phyloP scores from a whole-genome alignment of 805 yeast species.

The Starmerella sp. region DNA sequence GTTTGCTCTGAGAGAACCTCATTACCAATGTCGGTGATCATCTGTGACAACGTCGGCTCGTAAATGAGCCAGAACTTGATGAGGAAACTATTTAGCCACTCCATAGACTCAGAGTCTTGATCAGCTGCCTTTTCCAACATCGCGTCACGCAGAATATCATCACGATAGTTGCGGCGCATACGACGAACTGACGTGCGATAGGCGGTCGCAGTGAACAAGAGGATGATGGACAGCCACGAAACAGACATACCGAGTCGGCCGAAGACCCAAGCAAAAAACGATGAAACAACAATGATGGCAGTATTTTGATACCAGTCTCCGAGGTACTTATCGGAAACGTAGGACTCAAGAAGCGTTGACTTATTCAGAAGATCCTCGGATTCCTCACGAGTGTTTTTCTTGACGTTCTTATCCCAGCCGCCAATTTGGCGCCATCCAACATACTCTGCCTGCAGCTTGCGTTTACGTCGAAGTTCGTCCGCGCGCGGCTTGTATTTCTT shows the following conservation, averaged over 20 bases:
- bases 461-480: constrained; percentile 34
- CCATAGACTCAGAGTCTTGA: constrained; percentile 84
- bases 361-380: constrained; percentile 62
- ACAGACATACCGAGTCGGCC: constrained; percentile 70
- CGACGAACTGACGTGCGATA: constrained; percentile 78
- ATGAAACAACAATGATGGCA: constrained; percentile 58
- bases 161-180: constrained; percentile 63
- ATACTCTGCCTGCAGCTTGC: constrained; percentile 47
- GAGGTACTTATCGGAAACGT: constrained; percentile 61
- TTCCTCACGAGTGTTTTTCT: constrained; percentile 32
- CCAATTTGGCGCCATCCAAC: constrained; percentile 95
- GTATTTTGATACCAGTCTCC: constrained; percentile 97
- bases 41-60: constrained; percentile 81
- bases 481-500: constrained; percentile 5
- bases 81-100: constrained; percentile 84
- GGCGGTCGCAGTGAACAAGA: constrained; percentile 49
- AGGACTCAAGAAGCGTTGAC: constrained; percentile 63
- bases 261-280: constrained; percentile 59
- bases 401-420: constrained; percentile 58
- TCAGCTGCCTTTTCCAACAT: constrained; percentile 63
- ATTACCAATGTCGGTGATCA: constrained; percentile 76
- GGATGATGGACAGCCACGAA: constrained; percentile 69
- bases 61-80: constrained; percentile 85
- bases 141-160: constrained; percentile 74
- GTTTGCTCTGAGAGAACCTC: constrained; percentile 69